phyloP scores from a whole-genome alignment of 2,329 filamentous ascomycete species.

The Fusarium avenaceum region DNA sequence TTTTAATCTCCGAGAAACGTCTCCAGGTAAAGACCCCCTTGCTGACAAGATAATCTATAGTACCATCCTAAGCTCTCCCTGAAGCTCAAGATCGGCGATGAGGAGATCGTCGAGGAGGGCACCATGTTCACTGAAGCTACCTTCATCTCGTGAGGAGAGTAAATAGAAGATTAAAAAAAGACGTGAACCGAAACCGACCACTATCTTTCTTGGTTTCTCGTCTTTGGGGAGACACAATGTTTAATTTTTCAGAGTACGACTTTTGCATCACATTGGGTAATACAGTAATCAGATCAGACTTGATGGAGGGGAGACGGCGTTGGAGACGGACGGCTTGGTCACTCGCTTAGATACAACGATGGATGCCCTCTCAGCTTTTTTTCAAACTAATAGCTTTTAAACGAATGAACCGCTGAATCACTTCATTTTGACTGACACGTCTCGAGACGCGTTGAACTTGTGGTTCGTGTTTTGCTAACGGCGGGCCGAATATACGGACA shows the following conservation, averaged over 20 bases:
- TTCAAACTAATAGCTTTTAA: slow-evolving; percentile 29
- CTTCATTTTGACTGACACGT: slow-evolving; percentile 29
- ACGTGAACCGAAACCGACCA: slow-evolving; percentile 1
- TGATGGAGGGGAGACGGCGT: slow-evolving; percentile 45
- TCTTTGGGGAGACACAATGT: slow-evolving; percentile 2
- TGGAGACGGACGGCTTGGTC: slow-evolving; percentile 51
- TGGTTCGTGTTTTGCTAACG: slow-evolving; percentile 6
- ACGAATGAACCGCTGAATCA: slow-evolving; percentile 3
- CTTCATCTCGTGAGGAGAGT: slow-evolving; percentile 81
- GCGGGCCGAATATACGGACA: slow-evolving; percentile 27
- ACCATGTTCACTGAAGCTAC: slow-evolving; percentile 88
- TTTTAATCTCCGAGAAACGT: slow-evolving; percentile 35
- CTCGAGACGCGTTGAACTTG: slow-evolving; percentile 17
- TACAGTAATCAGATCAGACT: slow-evolving; percentile 44
- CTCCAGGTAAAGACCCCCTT: slow-evolving; percentile 24
- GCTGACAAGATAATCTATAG: slow-evolving; percentile 59
- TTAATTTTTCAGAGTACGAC: slow-evolving; percentile 37
- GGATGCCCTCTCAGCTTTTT: slow-evolving; percentile 34
- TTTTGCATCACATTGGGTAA: slow-evolving; percentile 49
- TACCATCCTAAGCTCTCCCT: slow-evolving; percentile 79
- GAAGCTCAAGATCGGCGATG: slow-evolving; percentile 87
- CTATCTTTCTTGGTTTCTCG: slow-evolving; percentile 6
- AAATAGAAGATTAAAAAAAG: slow-evolving; percentile 9
- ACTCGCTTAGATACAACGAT: slow-evolving; percentile 49
- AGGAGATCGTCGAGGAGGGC: slow-evolving; percentile 83